These are phyloP conservation scores for Dendrobium huoshanense DNA, from an alignment of 106 monocot genomes.

Conservation along the genomic window DNA sequence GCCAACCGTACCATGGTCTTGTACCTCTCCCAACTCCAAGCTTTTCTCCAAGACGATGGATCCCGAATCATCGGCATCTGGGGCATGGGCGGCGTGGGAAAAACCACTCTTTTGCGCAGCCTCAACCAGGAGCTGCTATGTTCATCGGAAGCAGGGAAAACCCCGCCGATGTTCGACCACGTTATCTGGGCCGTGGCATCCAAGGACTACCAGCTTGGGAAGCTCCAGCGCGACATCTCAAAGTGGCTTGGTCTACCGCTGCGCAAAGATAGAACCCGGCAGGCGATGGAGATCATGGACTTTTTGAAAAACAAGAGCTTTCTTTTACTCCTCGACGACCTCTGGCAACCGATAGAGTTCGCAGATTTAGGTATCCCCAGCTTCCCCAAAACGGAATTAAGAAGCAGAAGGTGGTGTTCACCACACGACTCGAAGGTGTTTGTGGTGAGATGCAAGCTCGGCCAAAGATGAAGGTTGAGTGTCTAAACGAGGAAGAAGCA, in stretches of 20 bases:
- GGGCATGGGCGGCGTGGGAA: slow-evolving; percentile 28
- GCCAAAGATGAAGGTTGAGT: slow-evolving; percentile 22
- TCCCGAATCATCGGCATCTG: slow-evolving; percentile 16
- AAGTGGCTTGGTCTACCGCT: neutral
- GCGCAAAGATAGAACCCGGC: neutral
- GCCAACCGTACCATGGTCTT: neutral
- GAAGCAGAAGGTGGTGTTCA: slow-evolving; percentile 24
- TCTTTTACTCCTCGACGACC: slow-evolving; percentile 23
- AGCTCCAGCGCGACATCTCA: slow-evolving; percentile 6
- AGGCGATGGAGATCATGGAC: neutral
- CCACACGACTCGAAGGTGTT: slow-evolving; percentile 15
- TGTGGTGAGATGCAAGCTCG: slow-evolving; percentile 18
- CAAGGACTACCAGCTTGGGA: neutral
- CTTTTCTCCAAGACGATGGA: neutral
- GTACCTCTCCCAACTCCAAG: neutral
- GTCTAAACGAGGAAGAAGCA: neutral
- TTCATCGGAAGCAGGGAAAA: neutral
- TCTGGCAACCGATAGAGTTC: slow-evolving; percentile 28
- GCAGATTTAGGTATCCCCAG: slow-evolving; percentile 12
- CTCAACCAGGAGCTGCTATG: slow-evolving; percentile 5
- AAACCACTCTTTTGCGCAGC: slow-evolving; percentile 12
- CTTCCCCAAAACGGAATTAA: neutral
- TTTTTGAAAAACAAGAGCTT: slow-evolving; percentile 21
- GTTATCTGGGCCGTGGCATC: slow-evolving; percentile 3
- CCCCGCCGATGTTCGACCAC: neutral